Evolutionary conservation across 2,329 filamentous ascomycete species (phyloP).

Genomic region (Paecilomyces sp.): DNA sequence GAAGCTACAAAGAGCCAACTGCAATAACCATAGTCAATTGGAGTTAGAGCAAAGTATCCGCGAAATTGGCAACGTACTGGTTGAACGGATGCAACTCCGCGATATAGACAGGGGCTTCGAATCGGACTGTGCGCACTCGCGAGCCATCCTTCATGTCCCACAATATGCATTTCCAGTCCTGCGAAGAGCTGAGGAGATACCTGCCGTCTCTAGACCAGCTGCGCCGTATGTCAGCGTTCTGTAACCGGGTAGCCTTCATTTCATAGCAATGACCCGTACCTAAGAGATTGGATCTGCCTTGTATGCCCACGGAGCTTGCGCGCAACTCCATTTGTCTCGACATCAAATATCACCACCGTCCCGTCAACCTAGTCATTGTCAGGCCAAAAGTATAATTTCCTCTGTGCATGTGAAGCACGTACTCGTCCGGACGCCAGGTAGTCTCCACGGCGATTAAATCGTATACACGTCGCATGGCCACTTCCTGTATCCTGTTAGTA

Average conservation of each 20-base stretch:
- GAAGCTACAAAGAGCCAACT: conserved; percentile 83
- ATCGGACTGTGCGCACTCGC: conserved; percentile 75
- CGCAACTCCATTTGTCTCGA: conserved; percentile 94
- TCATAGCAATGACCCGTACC: conserved; percentile 23
- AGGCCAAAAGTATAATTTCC: conserved; percentile 8
- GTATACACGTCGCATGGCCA: conserved; percentile 59
- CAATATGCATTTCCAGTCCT: conserved; percentile 93
- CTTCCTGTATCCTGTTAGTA: conserved; percentile 38
- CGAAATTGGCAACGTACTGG: conserved; percentile 51
- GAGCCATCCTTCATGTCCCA: conserved; percentile 79
- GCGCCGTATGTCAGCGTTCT: conserved; percentile 3
- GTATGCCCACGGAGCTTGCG: conserved; percentile 91
- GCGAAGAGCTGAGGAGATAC: conserved; percentile 85
- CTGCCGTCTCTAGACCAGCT: conserved; percentile 88
- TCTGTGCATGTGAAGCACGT: conserved; percentile 14
- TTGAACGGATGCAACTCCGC: conserved; percentile 91
- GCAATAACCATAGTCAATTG: conserved; percentile 5
- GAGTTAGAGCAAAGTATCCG: neutral
- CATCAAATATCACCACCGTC: conserved; percentile 90
- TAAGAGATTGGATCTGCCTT: conserved; percentile 85
- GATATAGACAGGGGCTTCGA: conserved; percentile 89
- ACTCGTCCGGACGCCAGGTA: conserved; percentile 89
- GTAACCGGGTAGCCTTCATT: neutral
- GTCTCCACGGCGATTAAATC: conserved; percentile 92
- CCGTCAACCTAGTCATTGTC: conserved; percentile 58